Evolutionary conservation across 495 filamentous ascomycete species (phyloP).

Genomic region (Penicillium fimorum): DNA sequence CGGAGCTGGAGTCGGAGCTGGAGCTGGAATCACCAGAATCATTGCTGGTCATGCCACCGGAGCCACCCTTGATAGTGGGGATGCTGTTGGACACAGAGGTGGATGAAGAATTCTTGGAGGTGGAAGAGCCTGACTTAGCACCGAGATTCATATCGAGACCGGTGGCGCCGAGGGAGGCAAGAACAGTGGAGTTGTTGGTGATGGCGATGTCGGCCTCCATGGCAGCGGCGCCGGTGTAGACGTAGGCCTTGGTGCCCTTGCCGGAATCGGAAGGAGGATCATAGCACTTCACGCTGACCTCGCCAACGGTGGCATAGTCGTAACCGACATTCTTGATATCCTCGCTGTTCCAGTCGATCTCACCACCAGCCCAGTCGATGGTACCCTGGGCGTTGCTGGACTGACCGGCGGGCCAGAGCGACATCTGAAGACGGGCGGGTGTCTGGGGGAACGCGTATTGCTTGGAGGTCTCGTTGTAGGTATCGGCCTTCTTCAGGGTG

Average conservation of each 20-base stretch:
- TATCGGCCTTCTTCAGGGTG: constrained; percentile 67
- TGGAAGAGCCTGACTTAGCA: constrained; percentile 26
- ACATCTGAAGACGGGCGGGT: constrained; percentile 88
- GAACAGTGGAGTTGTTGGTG: constrained; percentile 70
- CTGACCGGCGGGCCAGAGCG: constrained; percentile 91
- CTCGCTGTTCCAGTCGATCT: constrained; percentile 78
- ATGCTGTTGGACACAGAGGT: constrained; percentile 32
- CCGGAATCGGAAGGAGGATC: constrained; percentile 63
- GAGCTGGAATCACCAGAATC: constrained; percentile 16
- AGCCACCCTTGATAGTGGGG: constrained; percentile 36
- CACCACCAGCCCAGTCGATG: constrained; percentile 86
- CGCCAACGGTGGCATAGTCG: constrained; percentile 79
- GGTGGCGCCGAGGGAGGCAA: constrained; percentile 74
- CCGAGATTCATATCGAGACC: constrained; percentile 65
- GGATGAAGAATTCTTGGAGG: constrained; percentile 14
- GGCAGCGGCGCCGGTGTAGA: constrained; percentile 62
- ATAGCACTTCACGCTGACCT: constrained; percentile 83
- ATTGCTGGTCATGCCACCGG: constrained; percentile 27
- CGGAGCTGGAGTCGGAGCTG: constrained; percentile 14
- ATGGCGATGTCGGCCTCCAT: constrained; percentile 75
- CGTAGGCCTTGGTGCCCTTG: constrained; percentile 67
- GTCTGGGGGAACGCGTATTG: constrained; percentile 90
- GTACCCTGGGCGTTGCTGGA: constrained; percentile 78
- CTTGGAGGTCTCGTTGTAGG: constrained; percentile 80
- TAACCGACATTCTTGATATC: constrained; percentile 83